These are phyloP conservation scores for Fusarium musae DNA, from an alignment of 2,329 filamentous ascomycete genomes.

Conservation along the genomic window DNA sequence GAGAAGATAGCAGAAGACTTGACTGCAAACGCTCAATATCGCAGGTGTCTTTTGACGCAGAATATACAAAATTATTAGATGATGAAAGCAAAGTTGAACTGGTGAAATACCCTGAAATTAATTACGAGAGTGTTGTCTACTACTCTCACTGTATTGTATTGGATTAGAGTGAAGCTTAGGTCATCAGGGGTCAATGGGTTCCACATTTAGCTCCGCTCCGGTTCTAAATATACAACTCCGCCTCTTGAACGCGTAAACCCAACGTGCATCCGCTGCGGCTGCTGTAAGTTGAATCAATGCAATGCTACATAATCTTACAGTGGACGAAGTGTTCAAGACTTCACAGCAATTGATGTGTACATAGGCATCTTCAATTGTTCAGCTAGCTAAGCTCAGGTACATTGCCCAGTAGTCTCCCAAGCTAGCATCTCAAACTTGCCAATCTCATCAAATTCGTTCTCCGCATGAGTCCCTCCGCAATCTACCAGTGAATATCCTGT, in stretches of 20 bases:
- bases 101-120: constrained; percentile 24
- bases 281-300: background rate
- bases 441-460: background rate
- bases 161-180: constrained; percentile 33
- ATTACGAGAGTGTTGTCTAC: constrained; percentile 3
- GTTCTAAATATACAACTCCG: constrained; percentile 22
- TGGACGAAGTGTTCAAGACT: background rate
- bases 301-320: background rate
- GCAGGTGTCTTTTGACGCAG: background rate
- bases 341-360: background rate
- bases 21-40: background rate
- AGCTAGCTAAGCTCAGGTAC: background rate
- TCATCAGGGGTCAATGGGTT: constrained; percentile 43
- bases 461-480: background rate
- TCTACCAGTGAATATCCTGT: constrained; percentile 22
- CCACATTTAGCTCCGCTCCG: constrained; percentile 30
- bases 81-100: constrained; percentile 9
- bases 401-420: background rate
- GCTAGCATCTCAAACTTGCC: background rate
- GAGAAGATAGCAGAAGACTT: background rate
- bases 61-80: constrained; percentile 12
- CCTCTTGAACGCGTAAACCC: constrained; percentile 30
- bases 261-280: background rate
- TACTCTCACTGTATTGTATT: constrained; percentile 2
- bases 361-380: background rate